Percentiles rank a stretch among this genome's conserved stretches.
Evolutionary conservation across 192 early-diverging fungal genomes (phyloP).

Genomic region (Paraglomus occultum): DNA sequence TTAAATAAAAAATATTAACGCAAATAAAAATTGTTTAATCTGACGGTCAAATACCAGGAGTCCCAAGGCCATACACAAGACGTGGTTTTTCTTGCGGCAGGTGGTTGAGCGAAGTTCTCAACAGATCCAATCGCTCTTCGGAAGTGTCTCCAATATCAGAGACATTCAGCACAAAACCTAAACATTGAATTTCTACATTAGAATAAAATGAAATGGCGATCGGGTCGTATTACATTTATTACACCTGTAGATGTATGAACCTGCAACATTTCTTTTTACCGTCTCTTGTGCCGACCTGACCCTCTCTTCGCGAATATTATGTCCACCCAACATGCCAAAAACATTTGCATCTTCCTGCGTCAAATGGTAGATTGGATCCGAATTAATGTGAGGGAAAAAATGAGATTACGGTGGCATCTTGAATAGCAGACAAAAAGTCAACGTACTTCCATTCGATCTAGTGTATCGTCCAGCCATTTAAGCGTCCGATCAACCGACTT

Average conservation of each 20-base stretch:
- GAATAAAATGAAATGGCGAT: background rate
- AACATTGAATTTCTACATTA: background rate
- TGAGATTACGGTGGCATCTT: background rate
- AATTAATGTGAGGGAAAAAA: background rate
- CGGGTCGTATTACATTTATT: constrained; percentile 5
- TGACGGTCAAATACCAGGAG: constrained; percentile 42
- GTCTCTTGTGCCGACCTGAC: constrained; percentile 45
- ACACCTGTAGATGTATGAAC: constrained; percentile 7
- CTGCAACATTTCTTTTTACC: constrained; percentile 43
- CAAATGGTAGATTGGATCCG: background rate
- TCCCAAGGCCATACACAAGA: constrained; percentile 49
- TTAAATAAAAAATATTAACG: background rate
- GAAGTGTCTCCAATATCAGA: constrained; percentile 33
- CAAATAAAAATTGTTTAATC: background rate
- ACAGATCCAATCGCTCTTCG: constrained; percentile 36
- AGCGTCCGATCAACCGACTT: constrained; percentile 50
- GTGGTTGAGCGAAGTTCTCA: constrained; percentile 47
- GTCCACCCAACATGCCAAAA: constrained; percentile 51
- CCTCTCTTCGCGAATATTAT: constrained; percentile 47
- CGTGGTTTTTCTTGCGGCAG: constrained; percentile 56
- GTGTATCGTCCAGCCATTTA: constrained; percentile 46
- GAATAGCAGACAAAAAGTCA: background rate
- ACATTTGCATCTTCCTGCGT: constrained; percentile 35
- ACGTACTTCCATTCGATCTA: constrained; percentile 37
- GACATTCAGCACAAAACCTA: constrained; percentile 53